phyloP scores from a whole-genome alignment of 352 stramenopile genomes.

The Pythium sp. region DNA sequence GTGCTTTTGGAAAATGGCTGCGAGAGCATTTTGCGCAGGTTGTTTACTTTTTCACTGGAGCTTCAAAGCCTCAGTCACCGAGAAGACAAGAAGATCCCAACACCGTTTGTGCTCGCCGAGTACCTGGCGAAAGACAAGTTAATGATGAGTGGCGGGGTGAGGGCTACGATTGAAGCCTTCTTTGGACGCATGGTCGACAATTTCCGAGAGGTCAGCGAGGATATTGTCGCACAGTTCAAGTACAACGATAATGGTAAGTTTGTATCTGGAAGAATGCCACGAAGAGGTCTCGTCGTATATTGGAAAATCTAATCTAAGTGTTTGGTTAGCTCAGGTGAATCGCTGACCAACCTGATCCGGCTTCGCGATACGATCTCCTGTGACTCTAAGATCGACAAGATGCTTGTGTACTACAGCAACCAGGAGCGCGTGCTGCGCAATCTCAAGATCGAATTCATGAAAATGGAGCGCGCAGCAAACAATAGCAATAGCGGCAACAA shows the following conservation, averaged over 20 bases:
- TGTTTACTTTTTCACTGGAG: conserved; percentile 31
- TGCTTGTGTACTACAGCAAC: conserved; percentile 34
- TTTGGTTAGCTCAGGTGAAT: conserved; percentile 46
- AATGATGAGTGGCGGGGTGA: neutral
- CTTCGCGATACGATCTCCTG: conserved; percentile 67
- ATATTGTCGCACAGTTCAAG: conserved; percentile 80
- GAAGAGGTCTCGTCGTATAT: too few relatives aligned
- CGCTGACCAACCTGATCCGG: conserved; percentile 56
- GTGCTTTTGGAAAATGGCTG: conserved; percentile 38
- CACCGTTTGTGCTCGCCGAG: conserved; percentile 33
- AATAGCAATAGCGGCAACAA: conserved; percentile 36
- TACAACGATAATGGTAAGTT: conserved; percentile 70
- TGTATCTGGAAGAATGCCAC: too few relatives aligned
- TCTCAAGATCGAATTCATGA: conserved; percentile 62
- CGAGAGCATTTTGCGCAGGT: conserved; percentile 36
- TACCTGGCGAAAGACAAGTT: conserved; percentile 36
- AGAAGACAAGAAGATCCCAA: neutral
- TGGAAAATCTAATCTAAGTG: neutral
- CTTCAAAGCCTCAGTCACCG: conserved; percentile 1
- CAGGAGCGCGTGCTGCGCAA: conserved; percentile 50
- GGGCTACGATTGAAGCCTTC: conserved; percentile 34
- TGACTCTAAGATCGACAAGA: conserved; percentile 54
- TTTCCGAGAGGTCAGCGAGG: conserved; percentile 56
- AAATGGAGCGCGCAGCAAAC: conserved; percentile 38
- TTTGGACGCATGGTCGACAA: conserved; percentile 40